Conservation (phyloP, 2,329 filamentous ascomycete species). For the Beauveria australis region DNA sequence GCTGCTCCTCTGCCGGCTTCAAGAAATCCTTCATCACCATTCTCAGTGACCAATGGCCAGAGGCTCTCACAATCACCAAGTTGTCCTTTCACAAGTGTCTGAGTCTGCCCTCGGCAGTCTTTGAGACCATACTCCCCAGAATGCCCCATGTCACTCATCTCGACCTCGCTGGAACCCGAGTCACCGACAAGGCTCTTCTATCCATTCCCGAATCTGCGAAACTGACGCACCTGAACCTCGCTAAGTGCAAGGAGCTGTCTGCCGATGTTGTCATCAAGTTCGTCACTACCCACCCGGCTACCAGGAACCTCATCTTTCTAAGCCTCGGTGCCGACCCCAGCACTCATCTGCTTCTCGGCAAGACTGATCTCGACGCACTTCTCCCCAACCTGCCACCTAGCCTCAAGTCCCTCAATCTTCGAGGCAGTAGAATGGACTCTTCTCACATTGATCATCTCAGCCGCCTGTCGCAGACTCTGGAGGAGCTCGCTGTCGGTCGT, state of each 20-base stretch:
- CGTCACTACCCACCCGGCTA: slow-evolving; percentile 61
- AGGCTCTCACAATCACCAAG: slow-evolving; percentile 51
- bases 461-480: slow-evolving; percentile 58
- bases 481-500: slow-evolving; percentile 67
- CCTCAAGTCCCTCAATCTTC: slow-evolving; percentile 66
- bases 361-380: slow-evolving; percentile 55
- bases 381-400: slow-evolving; percentile 58
- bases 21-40: slow-evolving; percentile 55
- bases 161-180: slow-evolving; percentile 69
- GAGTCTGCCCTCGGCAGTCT: slow-evolving; percentile 57
- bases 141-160: slow-evolving; percentile 64
- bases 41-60: slow-evolving; percentile 43
- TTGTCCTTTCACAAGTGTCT: slow-evolving; percentile 74
- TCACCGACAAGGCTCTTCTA: slow-evolving; percentile 62
- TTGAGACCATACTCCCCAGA: slow-evolving; percentile 64
- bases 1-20: slow-evolving; percentile 61
- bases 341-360: slow-evolving; percentile 62
- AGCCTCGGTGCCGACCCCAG: slow-evolving; percentile 66
- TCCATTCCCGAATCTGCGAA: slow-evolving; percentile 63
- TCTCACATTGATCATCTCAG: slow-evolving; percentile 57
- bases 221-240: slow-evolving; percentile 70
- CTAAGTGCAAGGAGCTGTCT: slow-evolving; percentile 64
- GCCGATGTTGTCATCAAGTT: slow-evolving; percentile 62
- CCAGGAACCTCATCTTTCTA: slow-evolving; percentile 58
- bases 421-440: slow-evolving; percentile 61